Conservation (phyloP, 345 rosid species). For the Lepidium aucheri region DNA sequence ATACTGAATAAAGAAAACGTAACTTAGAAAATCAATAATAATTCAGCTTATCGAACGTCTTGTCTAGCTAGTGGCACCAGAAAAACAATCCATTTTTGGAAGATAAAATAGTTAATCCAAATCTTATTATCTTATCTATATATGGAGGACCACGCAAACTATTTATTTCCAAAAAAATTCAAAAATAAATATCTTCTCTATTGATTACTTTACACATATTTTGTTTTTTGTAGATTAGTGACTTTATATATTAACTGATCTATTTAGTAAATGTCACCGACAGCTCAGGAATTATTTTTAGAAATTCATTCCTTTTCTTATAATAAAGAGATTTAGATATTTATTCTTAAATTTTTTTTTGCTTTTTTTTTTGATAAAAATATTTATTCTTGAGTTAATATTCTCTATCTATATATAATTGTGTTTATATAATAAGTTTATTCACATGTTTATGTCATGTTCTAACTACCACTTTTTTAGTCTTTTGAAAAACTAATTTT, state of each 20-base stretch:
- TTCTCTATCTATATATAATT: not conserved
- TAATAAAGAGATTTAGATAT: no score
- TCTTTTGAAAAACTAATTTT: no score
- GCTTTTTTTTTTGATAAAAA: no score
- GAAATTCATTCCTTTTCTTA: not conserved
- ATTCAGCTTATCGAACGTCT: conserved; percentile 14
- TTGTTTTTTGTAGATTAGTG: not conserved
- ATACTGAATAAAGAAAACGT: no score
- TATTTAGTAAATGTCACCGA: not conserved
- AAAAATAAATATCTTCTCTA: not conserved
- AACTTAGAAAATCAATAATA: not conserved
- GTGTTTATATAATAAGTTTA: not conserved
- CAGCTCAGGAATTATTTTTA: not conserved
- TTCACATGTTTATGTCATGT: not conserved
- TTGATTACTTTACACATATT: not conserved
- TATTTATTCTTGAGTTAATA: not conserved
- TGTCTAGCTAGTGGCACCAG: conserved; percentile 21
- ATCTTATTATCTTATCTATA: not conserved
- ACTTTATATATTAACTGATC: not conserved
- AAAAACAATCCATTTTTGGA: not conserved
- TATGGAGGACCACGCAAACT: conserved; percentile 6
- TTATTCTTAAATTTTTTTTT: no score
- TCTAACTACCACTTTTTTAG: no score
- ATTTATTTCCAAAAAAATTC: not conserved
- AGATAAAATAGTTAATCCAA: conserved; percentile 3